Evolutionary conservation across 2,329 filamentous ascomycete species (phyloP).

Genomic region (Fusarium armeniacum): DNA sequence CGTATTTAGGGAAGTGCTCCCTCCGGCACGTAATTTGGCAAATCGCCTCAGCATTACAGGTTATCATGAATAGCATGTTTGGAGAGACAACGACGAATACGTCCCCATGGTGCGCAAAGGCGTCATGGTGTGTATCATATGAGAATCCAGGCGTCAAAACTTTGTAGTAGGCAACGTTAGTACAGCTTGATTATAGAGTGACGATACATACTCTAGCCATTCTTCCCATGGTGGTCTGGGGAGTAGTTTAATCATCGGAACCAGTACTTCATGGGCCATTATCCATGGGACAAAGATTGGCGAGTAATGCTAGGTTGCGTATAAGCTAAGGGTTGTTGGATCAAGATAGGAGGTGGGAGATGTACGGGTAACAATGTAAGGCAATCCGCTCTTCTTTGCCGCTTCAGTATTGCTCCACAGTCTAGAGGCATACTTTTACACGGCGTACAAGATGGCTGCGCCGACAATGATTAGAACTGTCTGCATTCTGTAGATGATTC

Average conservation of each 20-base stretch:
- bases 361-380: slow-evolving; percentile 68
- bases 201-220: slow-evolving; percentile 69
- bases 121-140: slow-evolving; percentile 67
- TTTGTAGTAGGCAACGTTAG: slow-evolving; percentile 52
- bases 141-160: slow-evolving; percentile 72
- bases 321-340: neutral
- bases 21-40: slow-evolving; percentile 74
- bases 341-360: neutral
- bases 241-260: slow-evolving; percentile 68
- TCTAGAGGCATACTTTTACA: slow-evolving; percentile 53
- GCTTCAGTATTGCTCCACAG: slow-evolving; percentile 62
- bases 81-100: slow-evolving; percentile 75
- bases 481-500: slow-evolving; percentile 50
- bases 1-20: slow-evolving; percentile 73
- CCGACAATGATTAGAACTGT: slow-evolving; percentile 53
- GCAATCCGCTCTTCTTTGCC: slow-evolving; percentile 66
- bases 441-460: slow-evolving; percentile 53
- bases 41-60: slow-evolving; percentile 74
- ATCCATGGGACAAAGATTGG: slow-evolving; percentile 69
- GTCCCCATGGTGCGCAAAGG: slow-evolving; percentile 73
- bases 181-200: slow-evolving; percentile 1
- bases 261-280: slow-evolving; percentile 66
- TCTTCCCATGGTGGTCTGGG: slow-evolving; percentile 68
- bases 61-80: slow-evolving; percentile 65
- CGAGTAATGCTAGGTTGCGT: slow-evolving; percentile 52